Conservation (phyloP, 768 basidiomycete genomes). For the Mycena amicta region DNA sequence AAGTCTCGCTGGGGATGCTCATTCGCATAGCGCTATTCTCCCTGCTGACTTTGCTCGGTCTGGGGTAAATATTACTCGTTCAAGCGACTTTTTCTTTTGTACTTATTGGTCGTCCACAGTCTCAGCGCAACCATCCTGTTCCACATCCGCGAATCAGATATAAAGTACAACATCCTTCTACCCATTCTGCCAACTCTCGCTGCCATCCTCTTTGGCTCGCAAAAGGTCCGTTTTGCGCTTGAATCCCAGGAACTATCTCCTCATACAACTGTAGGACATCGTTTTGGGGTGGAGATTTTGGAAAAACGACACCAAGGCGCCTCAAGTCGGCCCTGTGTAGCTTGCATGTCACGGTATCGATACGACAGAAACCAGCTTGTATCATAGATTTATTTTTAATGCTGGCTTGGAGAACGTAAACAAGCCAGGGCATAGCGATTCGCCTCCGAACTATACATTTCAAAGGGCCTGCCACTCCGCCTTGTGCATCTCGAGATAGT, state of each 20-base stretch:
- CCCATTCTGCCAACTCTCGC: conserved; percentile 23
- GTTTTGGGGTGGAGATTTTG: conserved; percentile 16
- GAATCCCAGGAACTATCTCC: no score
- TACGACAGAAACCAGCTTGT: neutral
- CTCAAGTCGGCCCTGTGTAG: conserved; percentile 3
- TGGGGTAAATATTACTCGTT: neutral
- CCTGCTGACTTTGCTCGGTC: conserved; percentile 9
- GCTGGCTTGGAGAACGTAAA: no score
- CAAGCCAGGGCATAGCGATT: no score
- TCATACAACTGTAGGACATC: conserved; percentile 5
- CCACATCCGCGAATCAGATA: conserved; percentile 13
- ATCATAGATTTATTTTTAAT: neutral
- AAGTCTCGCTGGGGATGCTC: conserved; percentile 19
- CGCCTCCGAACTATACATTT: no score
- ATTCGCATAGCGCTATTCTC: conserved; percentile 21
- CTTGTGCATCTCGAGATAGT: neutral
- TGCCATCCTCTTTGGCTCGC: conserved; percentile 25
- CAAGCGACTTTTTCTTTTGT: neutral
- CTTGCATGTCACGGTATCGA: neutral
- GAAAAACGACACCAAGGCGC: conserved; percentile 4
- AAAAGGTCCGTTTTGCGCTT: conserved; percentile 15
- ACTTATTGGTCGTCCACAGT: neutral
- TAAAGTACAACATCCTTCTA: conserved; percentile 18
- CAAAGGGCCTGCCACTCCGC: neutral
- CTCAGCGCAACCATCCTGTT: conserved; percentile 5